Evolutionary conservation across 805 yeast genomes (phyloP).

Genomic region (Candida schatavii): DNA sequence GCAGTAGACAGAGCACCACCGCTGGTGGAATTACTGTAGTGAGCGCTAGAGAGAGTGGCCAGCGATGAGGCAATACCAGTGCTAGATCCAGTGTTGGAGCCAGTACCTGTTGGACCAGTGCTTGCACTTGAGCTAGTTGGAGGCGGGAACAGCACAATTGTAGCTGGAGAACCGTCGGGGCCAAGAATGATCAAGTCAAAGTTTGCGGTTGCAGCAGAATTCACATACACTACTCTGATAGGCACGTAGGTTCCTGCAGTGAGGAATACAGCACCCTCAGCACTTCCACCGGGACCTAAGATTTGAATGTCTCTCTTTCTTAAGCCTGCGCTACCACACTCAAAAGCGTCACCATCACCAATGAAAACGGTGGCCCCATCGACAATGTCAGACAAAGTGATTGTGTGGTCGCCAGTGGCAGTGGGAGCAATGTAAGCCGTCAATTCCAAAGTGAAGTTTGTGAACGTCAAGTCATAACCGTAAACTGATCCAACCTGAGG

Average conservation of each 20-base stretch:
- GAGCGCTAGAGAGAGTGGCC: no score
- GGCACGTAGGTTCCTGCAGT: conserved; percentile 15
- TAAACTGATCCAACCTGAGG: background rate
- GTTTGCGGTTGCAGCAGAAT: conserved; percentile 6
- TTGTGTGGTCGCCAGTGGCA: background rate
- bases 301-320: background rate
- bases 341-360: background rate
- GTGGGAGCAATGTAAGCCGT: conserved; percentile 1
- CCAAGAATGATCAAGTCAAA: conserved; percentile 8
- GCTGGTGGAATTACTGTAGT: no score
- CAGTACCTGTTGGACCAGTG: background rate
- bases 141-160: background rate
- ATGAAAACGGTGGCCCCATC: background rate
- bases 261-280: conserved; percentile 1
- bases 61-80: no score
- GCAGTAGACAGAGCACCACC: no score
- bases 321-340: background rate
- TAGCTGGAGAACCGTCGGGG: conserved; percentile 8
- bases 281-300: background rate
- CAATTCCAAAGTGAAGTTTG: conserved; percentile 2
- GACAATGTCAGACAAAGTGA: background rate
- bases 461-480: background rate
- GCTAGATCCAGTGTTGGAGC: background rate
- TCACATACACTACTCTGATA: conserved; percentile 14
- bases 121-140: conserved; percentile 7